These are phyloP conservation scores for Saccharomyces kudriavzevii DNA, from an alignment of 805 yeast species.

Conservation along the genomic window DNA sequence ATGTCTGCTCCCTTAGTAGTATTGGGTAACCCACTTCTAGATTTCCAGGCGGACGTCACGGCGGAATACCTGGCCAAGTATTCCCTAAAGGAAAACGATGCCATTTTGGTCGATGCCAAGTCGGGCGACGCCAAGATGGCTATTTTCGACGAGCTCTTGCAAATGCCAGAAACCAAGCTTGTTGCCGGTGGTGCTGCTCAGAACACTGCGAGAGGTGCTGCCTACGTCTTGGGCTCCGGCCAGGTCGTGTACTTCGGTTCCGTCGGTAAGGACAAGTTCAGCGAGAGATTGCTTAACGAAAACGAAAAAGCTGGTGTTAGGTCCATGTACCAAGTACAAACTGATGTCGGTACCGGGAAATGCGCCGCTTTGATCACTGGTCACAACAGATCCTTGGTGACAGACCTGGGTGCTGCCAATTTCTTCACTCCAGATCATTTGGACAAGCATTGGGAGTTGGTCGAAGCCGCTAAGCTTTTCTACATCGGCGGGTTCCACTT, in stretches of 20 bases:
- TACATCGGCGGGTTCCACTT: slow-evolving; percentile 99
- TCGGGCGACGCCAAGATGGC: slow-evolving; percentile 78
- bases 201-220: slow-evolving; percentile 98
- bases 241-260: slow-evolving; percentile 93
- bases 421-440: slow-evolving; percentile 87
- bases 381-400: slow-evolving; percentile 81
- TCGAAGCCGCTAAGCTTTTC: slow-evolving; percentile 70
- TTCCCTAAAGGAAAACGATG: slow-evolving; percentile 82
- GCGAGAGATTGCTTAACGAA: slow-evolving; percentile 73
- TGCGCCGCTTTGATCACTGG: slow-evolving; percentile 95
- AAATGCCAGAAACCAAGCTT: slow-evolving; percentile 49
- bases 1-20: not conserved
- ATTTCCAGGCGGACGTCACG: slow-evolving; percentile 71
- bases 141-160: slow-evolving; percentile 71
- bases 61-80: slow-evolving; percentile 69
- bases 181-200: slow-evolving; percentile 99
- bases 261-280: slow-evolving; percentile 86
- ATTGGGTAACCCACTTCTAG: slow-evolving; percentile 85
- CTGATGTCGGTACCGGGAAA: slow-evolving; percentile 80
- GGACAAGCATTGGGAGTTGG: slow-evolving; percentile 76
- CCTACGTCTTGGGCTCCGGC: slow-evolving; percentile 70
- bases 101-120: slow-evolving; percentile 53
- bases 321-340: slow-evolving; percentile 77
- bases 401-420: slow-evolving; percentile 97
- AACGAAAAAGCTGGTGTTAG: slow-evolving; percentile 81